phyloP scores from a whole-genome alignment of 2,329 filamentous ascomycete species.

The Westerdykella aurantiaca region DNA sequence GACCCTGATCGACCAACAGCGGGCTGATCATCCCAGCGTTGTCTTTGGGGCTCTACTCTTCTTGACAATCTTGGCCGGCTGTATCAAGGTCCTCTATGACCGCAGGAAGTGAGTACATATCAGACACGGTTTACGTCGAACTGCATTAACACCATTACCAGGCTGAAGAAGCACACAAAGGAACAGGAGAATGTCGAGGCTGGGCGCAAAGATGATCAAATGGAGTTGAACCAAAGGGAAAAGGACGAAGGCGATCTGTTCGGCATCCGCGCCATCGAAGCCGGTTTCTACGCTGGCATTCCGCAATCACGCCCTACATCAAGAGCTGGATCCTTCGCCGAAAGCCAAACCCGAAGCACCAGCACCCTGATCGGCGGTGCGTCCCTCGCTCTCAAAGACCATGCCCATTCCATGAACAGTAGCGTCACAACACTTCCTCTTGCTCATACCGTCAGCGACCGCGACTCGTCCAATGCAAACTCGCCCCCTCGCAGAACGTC shows the following conservation, averaged over 20 bases:
- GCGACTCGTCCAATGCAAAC: slow-evolving; percentile 15
- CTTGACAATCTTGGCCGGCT: slow-evolving; percentile 28
- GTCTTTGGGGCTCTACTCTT: slow-evolving; percentile 30
- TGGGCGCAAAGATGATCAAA: slow-evolving; percentile 27
- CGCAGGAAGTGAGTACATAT: slow-evolving; percentile 29
- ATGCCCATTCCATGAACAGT: slow-evolving; percentile 25
- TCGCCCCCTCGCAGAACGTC: slow-evolving; percentile 15
- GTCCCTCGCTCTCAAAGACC: slow-evolving; percentile 25
- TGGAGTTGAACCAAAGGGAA: slow-evolving; percentile 31
- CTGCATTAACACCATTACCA: slow-evolving; percentile 12
- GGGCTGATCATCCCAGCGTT: slow-evolving; percentile 20
- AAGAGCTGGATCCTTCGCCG: slow-evolving; percentile 29
- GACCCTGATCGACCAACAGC: background rate
- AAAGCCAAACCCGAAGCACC: slow-evolving; percentile 20
- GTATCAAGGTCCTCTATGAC: slow-evolving; percentile 32
- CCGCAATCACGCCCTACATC: slow-evolving; percentile 36
- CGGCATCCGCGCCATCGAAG: slow-evolving; percentile 38
- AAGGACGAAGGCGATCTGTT: slow-evolving; percentile 39
- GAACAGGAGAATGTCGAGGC: slow-evolving; percentile 20
- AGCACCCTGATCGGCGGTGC: slow-evolving; percentile 31
- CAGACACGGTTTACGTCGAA: background rate
- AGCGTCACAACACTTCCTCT: slow-evolving; percentile 32
- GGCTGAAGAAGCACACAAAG: slow-evolving; percentile 26
- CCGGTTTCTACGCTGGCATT: slow-evolving; percentile 38
- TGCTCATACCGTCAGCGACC: slow-evolving; percentile 12